A percentile compares a stretch with the other conserved stretches of the same genome.
phyloP scores from a whole-genome alignment of 805 yeast species.

The Schizosaccharomyces cryophilus region DNA sequence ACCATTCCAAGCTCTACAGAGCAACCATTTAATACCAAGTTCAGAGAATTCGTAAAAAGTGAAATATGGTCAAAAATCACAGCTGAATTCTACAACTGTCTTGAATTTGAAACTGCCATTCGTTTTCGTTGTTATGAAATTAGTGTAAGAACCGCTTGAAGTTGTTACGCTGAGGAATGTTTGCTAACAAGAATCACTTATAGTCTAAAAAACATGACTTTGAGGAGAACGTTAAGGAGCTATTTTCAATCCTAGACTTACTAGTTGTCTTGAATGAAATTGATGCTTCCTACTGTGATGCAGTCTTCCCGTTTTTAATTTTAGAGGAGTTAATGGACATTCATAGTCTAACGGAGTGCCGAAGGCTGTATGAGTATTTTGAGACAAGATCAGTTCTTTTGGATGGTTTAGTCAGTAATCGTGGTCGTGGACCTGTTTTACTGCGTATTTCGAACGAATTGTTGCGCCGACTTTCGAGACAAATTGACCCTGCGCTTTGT shows the following conservation, averaged over 20 bases:
- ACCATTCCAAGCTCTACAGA: background rate
- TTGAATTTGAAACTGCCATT: background rate
- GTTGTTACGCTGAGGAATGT: background rate
- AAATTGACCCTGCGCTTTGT: conserved; percentile 14
- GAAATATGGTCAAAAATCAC: background rate
- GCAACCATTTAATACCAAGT: background rate
- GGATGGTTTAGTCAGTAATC: background rate
- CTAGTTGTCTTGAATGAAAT: background rate
- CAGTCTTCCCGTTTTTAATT: background rate
- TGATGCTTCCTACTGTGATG: background rate
- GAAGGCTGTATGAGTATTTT: background rate
- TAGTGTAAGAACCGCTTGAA: background rate
- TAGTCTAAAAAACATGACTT: background rate
- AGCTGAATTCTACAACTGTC: background rate
- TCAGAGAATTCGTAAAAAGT: background rate
- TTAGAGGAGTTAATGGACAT: background rate
- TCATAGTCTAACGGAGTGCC: background rate
- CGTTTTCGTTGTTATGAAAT: background rate
- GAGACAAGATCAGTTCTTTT: background rate
- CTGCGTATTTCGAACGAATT: conserved; percentile 15
- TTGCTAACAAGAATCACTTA: background rate
- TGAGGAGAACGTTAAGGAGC: background rate
- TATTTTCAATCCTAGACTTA: background rate
- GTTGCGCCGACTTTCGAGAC: conserved; percentile 14
- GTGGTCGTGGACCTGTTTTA: background rate